phyloP scores from a whole-genome alignment of 2,329 filamentous ascomycete genomes.

The Leptodontidium sp. region DNA sequence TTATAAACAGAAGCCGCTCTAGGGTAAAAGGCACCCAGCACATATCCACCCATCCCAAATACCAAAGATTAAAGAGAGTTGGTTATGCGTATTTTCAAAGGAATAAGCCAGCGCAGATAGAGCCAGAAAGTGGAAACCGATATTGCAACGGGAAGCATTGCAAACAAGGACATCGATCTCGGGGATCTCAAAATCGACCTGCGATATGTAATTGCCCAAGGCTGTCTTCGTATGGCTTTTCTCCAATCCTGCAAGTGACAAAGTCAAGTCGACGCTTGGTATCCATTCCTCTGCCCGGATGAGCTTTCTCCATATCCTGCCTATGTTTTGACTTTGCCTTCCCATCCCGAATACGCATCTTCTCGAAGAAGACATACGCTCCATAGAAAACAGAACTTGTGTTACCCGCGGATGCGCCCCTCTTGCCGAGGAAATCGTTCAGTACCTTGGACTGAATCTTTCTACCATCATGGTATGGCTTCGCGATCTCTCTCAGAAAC shows the following conservation, averaged over 20 bases:
- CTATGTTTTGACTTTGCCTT: slow-evolving; percentile 61
- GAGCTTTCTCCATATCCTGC: slow-evolving; percentile 56
- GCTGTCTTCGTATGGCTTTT: slow-evolving; percentile 15
- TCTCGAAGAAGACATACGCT: slow-evolving; percentile 66
- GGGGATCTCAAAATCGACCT: neutral
- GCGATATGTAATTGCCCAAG: slow-evolving; percentile 15
- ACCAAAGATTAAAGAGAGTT: no score
- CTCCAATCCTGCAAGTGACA: slow-evolving; percentile 6
- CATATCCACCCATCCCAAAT: slow-evolving; percentile 4
- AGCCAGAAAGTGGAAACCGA: no score
- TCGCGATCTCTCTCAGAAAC: slow-evolving; percentile 59
- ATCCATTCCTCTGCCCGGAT: slow-evolving; percentile 15
- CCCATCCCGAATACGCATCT: slow-evolving; percentile 57
- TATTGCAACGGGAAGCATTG: no score
- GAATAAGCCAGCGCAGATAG: no score
- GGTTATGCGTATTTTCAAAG: no score
- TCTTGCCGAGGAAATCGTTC: slow-evolving; percentile 58
- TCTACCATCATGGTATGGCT: slow-evolving; percentile 49
- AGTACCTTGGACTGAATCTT: slow-evolving; percentile 56
- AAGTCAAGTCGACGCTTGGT: slow-evolving; percentile 15
- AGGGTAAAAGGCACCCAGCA: neutral
- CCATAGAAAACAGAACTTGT: slow-evolving; percentile 60
- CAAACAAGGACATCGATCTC: no score
- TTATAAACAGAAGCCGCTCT: neutral
- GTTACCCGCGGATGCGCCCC: slow-evolving; percentile 56